Evolutionary conservation across 208 protist genomes (phyloP).

Genomic region (Angomonas ambiguus): DNA sequence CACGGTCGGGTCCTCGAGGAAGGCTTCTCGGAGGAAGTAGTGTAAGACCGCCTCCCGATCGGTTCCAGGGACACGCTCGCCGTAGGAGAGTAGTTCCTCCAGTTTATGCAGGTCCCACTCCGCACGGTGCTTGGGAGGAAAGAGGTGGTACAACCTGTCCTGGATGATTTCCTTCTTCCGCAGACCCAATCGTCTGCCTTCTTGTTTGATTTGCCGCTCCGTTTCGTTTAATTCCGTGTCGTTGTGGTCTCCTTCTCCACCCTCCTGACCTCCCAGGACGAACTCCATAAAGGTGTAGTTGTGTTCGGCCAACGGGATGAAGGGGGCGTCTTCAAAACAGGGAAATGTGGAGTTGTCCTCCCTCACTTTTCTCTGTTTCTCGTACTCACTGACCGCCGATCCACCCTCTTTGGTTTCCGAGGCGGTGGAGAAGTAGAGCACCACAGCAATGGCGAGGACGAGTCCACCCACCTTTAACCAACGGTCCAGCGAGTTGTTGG

Average conservation of each 20-base stretch:
- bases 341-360: neutral
- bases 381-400: neutral
- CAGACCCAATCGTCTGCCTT: neutral
- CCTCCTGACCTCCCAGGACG: neutral
- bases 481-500: neutral
- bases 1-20: no score
- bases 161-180: constrained; percentile 11
- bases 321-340: neutral
- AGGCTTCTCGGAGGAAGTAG: constrained; percentile 26
- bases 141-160: constrained; percentile 25
- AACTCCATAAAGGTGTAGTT: neutral
- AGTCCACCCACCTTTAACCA: neutral
- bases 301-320: neutral
- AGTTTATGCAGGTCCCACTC: constrained; percentile 21
- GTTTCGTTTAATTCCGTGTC: neutral
- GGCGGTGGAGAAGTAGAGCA: neutral
- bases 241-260: neutral
- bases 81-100: constrained; percentile 36
- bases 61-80: constrained; percentile 41
- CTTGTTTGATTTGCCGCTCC: neutral
- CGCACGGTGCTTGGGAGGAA: constrained; percentile 33
- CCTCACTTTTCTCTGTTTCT: neutral
- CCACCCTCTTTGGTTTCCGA: neutral
- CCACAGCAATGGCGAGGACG: neutral
- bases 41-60: constrained; percentile 24